Conservation (phyloP, 352 stramenopile species). For the Plasmopara halstedii region DNA sequence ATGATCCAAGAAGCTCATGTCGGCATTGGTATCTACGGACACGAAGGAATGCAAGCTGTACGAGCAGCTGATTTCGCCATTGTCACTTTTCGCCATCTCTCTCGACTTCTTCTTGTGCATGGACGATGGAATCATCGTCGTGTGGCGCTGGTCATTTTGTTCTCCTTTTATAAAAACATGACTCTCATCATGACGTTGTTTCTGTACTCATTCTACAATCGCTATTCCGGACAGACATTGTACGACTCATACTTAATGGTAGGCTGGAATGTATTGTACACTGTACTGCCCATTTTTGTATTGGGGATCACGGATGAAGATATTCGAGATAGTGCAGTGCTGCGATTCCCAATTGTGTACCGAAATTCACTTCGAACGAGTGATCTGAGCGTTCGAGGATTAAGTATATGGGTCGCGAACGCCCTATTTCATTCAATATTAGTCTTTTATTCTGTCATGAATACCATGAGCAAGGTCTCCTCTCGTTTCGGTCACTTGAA, state of each 20-base stretch:
- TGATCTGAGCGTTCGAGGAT: conserved; percentile 48
- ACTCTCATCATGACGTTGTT: conserved; percentile 93
- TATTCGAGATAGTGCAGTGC: conserved; percentile 59
- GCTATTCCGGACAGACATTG: conserved; percentile 87
- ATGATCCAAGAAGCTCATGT: conserved; percentile 99
- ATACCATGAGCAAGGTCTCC: conserved; percentile 29
- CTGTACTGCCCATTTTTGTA: conserved; percentile 89
- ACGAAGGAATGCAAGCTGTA: conserved; percentile 93
- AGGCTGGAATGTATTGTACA: conserved; percentile 96
- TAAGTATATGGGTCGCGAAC: conserved; percentile 66
- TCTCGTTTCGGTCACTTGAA: conserved; percentile 39
- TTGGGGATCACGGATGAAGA: conserved; percentile 80
- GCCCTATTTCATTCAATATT: conserved; percentile 65
- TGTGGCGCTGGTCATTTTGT: conserved; percentile 75
- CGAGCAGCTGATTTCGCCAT: conserved; percentile 82
- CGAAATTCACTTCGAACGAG: conserved; percentile 54
- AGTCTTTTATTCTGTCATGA: conserved; percentile 62
- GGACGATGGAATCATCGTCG: conserved; percentile 81
- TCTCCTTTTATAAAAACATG: conserved; percentile 90
- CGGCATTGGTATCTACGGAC: conserved; percentile 96
- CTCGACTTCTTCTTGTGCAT: conserved; percentile 68
- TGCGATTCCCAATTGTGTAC: conserved; percentile 77
- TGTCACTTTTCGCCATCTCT: conserved; percentile 71
- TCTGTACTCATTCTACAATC: conserved; percentile 78
- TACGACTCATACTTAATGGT: conserved; percentile 87